Evolutionary conservation across 2,329 filamentous ascomycete species (phyloP).

Genomic region (Xylariaceae sp.): DNA sequence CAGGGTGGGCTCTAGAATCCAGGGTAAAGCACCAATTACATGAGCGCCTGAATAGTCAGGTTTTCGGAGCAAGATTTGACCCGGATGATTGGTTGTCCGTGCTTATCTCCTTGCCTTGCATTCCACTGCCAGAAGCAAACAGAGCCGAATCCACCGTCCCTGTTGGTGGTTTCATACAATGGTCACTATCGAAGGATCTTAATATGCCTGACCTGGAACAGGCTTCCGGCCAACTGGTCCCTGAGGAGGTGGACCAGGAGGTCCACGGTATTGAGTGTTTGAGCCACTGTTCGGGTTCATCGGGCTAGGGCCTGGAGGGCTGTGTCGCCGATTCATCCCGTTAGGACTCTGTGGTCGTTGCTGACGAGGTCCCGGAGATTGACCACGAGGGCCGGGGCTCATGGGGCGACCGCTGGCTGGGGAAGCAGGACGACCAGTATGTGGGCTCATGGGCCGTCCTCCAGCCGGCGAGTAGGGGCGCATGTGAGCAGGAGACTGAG

Average conservation of each 20-base stretch:
- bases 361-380: conserved; percentile 28
- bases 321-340: conserved; percentile 49
- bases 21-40: conserved; percentile 2
- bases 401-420: conserved; percentile 36
- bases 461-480: conserved; percentile 39
- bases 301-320: conserved; percentile 52
- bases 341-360: conserved; percentile 48
- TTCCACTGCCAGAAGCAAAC: no score
- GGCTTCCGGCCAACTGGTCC: conserved; percentile 60
- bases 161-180: no score
- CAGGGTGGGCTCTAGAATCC: conserved; percentile 20
- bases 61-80: neutral
- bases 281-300: conserved; percentile 50
- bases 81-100: no score
- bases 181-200: no score
- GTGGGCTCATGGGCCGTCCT: conserved; percentile 30
- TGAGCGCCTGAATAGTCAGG: neutral
- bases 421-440: conserved; percentile 27
- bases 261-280: conserved; percentile 36
- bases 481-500: conserved; percentile 42
- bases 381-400: conserved; percentile 31
- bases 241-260: conserved; percentile 42
- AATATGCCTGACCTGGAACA: conserved; percentile 61
- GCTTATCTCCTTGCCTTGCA: no score
- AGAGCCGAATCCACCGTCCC: no score